phyloP scores from a whole-genome alignment of 2,329 filamentous ascomycete genomes.

The Microdochium paspali region DNA sequence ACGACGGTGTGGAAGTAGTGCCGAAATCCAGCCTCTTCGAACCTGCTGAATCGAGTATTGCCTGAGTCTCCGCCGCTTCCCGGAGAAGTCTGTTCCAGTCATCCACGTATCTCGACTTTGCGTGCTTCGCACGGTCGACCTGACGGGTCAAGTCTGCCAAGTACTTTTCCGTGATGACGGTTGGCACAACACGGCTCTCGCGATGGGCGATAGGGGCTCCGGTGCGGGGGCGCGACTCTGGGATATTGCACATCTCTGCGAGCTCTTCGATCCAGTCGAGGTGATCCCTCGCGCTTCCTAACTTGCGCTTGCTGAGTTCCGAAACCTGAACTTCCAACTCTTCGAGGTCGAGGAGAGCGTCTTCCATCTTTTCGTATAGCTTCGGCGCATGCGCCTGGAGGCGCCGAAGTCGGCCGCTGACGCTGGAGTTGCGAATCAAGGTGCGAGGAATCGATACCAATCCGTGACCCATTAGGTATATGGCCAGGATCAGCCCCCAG shows the following conservation, averaged over 20 bases:
- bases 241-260: slow-evolving; percentile 62
- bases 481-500: slow-evolving; percentile 83
- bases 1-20: slow-evolving; percentile 42
- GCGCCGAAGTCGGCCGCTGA: slow-evolving; percentile 62
- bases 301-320: slow-evolving; percentile 73
- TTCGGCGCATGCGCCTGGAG: slow-evolving; percentile 73
- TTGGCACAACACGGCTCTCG: slow-evolving; percentile 48
- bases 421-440: slow-evolving; percentile 70
- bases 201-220: slow-evolving; percentile 29
- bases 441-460: slow-evolving; percentile 81
- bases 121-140: slow-evolving; percentile 72
- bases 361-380: slow-evolving; percentile 79
- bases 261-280: slow-evolving; percentile 96
- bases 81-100: slow-evolving; percentile 78
- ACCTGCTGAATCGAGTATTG: slow-evolving; percentile 72
- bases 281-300: slow-evolving; percentile 64
- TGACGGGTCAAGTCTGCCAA: slow-evolving; percentile 81
- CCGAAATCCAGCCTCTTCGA: slow-evolving; percentile 76
- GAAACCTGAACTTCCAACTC: slow-evolving; percentile 72
- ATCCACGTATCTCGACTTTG: slow-evolving; percentile 70
- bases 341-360: slow-evolving; percentile 70
- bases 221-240: slow-evolving; percentile 46
- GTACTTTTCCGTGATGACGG: slow-evolving; percentile 87
- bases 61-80: slow-evolving; percentile 65
- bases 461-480: slow-evolving; percentile 96